Evolutionary conservation across 305 asterid genomes (phyloP), one percentile per base, ranked within the genome.

Genomic region (Euphrasia arctica): DNA sequence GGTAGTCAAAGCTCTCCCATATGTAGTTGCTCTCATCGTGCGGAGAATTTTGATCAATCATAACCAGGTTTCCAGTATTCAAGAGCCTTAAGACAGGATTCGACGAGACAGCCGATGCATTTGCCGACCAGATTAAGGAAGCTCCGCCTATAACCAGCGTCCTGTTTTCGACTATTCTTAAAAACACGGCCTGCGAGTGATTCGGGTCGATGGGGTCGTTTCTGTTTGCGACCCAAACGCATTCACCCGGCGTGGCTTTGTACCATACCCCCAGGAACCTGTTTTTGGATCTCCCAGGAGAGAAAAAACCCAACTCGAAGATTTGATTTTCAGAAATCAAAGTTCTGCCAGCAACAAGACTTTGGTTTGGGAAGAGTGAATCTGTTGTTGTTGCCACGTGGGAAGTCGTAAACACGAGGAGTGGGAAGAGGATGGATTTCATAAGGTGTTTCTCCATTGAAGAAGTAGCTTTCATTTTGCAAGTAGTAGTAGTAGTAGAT

Each of bases 11-110:
- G 50, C 79, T 71, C 70, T 78, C 43, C 43, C 43, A 39, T 6
- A 39, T 7, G 43, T 39, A 39, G 43, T 7, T 2, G 2, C 63
- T 66, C 63, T 36, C 42, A 25, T 25, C 27, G 27, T 25, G 27
- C 27, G 27, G 27, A 25, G 27, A 25, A 25, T 36, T 6, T 1
- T 36, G 42, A 25, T 25, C 7, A 5, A 36, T 36, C 42, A 36
- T 36, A 47, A 76, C 82, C 50, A 79, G 72, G 62, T 79, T 79
- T 54, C 84, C 81, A 5, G 63, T 58, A 31, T 74, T 70, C 57
- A 74, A 56, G 70, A 79, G 77, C 34, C 36, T 73, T 10, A 75
- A 11, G 39, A 45, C 13, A 31, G 81, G 81, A 13, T 12, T 32
- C 0, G 74, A 60, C 6, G 73, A 63, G 0, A 13, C 4, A 18